phyloP scores from a whole-genome alignment of 1,284 basidiomycete genomes.

The Apiotrichum laibachii region DNA sequence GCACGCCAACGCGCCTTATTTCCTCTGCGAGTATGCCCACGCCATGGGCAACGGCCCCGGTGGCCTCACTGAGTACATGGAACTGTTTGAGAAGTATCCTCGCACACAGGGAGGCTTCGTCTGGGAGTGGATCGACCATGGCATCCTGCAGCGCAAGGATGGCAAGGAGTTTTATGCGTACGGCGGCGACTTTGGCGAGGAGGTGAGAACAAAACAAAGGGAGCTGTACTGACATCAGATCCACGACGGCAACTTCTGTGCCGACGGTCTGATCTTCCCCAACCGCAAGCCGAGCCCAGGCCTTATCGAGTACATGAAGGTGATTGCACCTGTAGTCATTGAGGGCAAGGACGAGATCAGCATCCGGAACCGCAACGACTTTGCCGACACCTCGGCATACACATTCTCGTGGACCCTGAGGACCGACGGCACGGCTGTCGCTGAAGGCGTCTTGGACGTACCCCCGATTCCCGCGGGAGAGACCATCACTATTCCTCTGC shows the following conservation, averaged over 20 bases:
- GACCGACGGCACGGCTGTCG: slow-evolving; percentile 6
- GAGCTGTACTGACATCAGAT: slow-evolving; percentile 11
- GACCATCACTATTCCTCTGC: slow-evolving; percentile 4
- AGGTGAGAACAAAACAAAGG: slow-evolving; percentile 29
- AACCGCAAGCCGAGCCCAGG: slow-evolving; percentile 26
- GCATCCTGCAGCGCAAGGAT: slow-evolving; percentile 14
- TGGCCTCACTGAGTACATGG: slow-evolving; percentile 25
- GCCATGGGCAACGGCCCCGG: slow-evolving; percentile 35
- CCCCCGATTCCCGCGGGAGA: neutral
- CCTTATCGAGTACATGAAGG: slow-evolving; percentile 21
- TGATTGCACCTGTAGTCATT: slow-evolving; percentile 22
- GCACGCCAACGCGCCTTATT: slow-evolving; percentile 23
- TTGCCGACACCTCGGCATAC: slow-evolving; percentile 8
- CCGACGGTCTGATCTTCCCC: slow-evolving; percentile 29
- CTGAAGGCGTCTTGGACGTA: slow-evolving; percentile 9
- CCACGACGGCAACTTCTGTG: slow-evolving; percentile 29
- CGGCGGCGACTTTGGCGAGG: slow-evolving; percentile 34
- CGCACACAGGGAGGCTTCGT: slow-evolving; percentile 27
- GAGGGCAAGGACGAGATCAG: neutral
- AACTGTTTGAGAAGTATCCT: slow-evolving; percentile 27
- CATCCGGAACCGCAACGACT: slow-evolving; percentile 18
- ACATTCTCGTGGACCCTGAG: slow-evolving; percentile 20
- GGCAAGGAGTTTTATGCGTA: slow-evolving; percentile 24
- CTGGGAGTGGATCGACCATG: slow-evolving; percentile 36
- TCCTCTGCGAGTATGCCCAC: slow-evolving; percentile 29